A percentile compares a stretch with the other conserved stretches of the same genome.
Evolutionary conservation across 2,329 filamentous ascomycete species (phyloP).

Genomic region (Fusarium continuum): DNA sequence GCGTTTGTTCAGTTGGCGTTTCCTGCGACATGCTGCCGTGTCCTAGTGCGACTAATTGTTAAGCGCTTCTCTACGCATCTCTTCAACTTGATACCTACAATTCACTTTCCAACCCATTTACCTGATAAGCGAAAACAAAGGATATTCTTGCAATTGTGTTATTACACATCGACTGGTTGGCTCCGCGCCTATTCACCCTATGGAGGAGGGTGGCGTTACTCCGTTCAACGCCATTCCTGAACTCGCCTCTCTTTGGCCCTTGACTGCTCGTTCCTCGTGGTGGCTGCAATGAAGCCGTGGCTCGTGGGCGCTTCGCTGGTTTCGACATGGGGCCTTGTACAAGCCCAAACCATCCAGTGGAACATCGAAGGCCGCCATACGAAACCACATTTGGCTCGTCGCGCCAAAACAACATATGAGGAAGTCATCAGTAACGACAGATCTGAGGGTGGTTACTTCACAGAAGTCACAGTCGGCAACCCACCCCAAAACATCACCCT

Average conservation of each 20-base stretch:
- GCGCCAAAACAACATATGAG: slow-evolving; percentile 52
- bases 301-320: slow-evolving; percentile 32
- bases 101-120: neutral
- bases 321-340: slow-evolving; percentile 36
- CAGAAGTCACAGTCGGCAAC: slow-evolving; percentile 65
- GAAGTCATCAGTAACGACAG: slow-evolving; percentile 57
- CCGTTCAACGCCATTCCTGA: slow-evolving; percentile 33
- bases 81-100: slow-evolving; percentile 1
- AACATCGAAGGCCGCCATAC: slow-evolving; percentile 54
- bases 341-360: slow-evolving; percentile 56
- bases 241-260: slow-evolving; percentile 6
- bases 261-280: slow-evolving; percentile 1
- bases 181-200: slow-evolving; percentile 27
- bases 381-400: slow-evolving; percentile 47
- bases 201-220: slow-evolving; percentile 39
- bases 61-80: slow-evolving; percentile 15
- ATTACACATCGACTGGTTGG: slow-evolving; percentile 17
- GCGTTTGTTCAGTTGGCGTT: slow-evolving; percentile 29
- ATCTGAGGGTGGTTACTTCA: slow-evolving; percentile 62
- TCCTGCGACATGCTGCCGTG: slow-evolving; percentile 34
- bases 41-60: slow-evolving; percentile 19
- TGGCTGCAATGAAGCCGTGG: slow-evolving; percentile 40
- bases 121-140: neutral
- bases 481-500: slow-evolving; percentile 65
- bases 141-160: neutral